Percentiles rank a stretch among this genome's conserved stretches.
Conservation (phyloP, 2,329 filamentous ascomycete genomes). For the Ilyonectria sp. region DNA sequence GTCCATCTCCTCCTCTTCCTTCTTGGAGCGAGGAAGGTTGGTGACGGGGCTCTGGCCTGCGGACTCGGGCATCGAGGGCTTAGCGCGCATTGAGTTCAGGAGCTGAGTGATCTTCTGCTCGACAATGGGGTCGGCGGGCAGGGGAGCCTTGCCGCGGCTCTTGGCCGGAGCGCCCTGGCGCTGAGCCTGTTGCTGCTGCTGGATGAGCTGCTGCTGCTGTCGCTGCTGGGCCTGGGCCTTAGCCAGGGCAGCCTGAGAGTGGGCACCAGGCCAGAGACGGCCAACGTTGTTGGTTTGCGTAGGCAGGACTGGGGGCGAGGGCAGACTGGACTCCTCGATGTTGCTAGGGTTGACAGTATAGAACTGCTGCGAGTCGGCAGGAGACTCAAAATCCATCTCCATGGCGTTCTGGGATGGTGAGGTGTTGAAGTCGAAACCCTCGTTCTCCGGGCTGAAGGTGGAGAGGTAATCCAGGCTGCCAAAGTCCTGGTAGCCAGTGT, state of each 20-base stretch:
- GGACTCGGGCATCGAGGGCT: constrained; percentile 69
- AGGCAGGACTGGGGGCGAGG: constrained; percentile 61
- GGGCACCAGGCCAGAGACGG: constrained; percentile 92
- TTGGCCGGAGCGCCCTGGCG: constrained; percentile 64
- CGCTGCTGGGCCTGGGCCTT: constrained; percentile 81
- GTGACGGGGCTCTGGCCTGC: constrained; percentile 65
- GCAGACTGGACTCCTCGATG: constrained; percentile 68
- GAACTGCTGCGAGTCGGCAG: constrained; percentile 74
- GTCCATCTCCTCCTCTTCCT: constrained; percentile 99
- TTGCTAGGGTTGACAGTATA: constrained; percentile 82
- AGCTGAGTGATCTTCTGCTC: constrained; percentile 96
- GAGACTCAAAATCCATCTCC: constrained; percentile 72
- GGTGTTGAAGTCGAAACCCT: constrained; percentile 81
- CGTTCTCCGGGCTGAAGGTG: constrained; percentile 73
- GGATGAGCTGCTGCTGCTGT: constrained; percentile 73
- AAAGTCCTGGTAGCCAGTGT: constrained; percentile 67
- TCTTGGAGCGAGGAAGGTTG: constrained; percentile 82
- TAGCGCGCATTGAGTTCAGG: constrained; percentile 91
- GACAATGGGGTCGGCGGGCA: constrained; percentile 77
- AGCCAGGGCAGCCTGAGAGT: constrained; percentile 87
- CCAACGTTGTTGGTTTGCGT: constrained; percentile 72
- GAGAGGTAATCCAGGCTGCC: constrained; percentile 67
- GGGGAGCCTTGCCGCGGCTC: constrained; percentile 65
- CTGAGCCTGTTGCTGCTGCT: constrained; percentile 63
- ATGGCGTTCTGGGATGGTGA: constrained; percentile 74